A percentile compares a stretch with the other conserved stretches of the same genome.
These are phyloP conservation scores for Jamesozyma rosinii DNA, from an alignment of 805 yeast species.

Conservation along the genomic window DNA sequence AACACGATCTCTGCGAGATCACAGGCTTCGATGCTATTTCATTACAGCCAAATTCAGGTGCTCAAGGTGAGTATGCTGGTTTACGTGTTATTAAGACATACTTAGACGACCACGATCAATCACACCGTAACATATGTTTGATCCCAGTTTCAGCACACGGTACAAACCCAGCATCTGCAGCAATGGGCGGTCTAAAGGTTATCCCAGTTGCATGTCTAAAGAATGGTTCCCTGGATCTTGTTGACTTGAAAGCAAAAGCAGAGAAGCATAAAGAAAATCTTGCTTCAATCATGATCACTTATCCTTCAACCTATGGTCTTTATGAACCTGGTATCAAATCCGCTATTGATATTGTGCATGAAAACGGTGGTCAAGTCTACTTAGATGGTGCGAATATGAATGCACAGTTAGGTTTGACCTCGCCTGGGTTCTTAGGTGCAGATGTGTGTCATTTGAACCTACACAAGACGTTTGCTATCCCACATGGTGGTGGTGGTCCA, in stretches of 20 bases:
- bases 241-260: constrained; percentile 66
- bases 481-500: constrained; percentile 99
- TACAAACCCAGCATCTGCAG: constrained; percentile 96
- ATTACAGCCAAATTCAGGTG: constrained; percentile 94
- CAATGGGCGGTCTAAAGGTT: constrained; percentile 92
- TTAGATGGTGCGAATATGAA: constrained; percentile 99
- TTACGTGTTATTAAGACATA: constrained; percentile 76
- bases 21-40: constrained; percentile 91
- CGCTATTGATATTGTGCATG: constrained; percentile 80
- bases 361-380: constrained; percentile 89
- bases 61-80: constrained; percentile 97
- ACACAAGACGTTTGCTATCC: constrained; percentile 95
- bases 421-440: constrained; percentile 96
- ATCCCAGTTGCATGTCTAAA: constrained; percentile 80
- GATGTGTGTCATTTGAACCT: constrained; percentile 95
- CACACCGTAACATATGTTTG: constrained; percentile 72
- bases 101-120: constrained; percentile 59
- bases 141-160: constrained; percentile 98
- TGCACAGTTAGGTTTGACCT: constrained; percentile 94
- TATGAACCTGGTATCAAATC: constrained; percentile 84
- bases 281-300: constrained; percentile 93
- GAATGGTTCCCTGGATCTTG: constrained; percentile 79
- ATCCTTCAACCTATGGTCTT: constrained; percentile 94
- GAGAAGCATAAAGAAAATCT: constrained; percentile 55
- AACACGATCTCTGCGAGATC: constrained; percentile 75